Evolutionary conservation across 148 eudicot genomes (phyloP), one percentile per base, ranked within the genome.

Genomic region (Diospyros kaki): DNA sequence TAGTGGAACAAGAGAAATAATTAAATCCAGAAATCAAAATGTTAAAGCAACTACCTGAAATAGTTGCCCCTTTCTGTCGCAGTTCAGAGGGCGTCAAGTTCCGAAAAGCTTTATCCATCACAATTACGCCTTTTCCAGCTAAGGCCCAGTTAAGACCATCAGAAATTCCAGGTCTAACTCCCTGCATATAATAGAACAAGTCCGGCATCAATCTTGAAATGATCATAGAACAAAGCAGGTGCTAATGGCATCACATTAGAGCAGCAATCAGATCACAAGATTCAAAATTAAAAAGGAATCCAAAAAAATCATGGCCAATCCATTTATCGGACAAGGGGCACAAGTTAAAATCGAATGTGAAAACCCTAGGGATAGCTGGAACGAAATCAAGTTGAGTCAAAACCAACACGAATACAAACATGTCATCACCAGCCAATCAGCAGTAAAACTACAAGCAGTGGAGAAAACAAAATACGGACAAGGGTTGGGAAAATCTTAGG

Each of bases 121-220:
- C 82, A 52, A 79, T 74, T 44, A 79, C 71, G 64, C 82, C 82
- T 75, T 62, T 79, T 69, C 82, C 78, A 61, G 82, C 78, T 41
- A 79, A 51, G 56, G 78, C 82, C 71, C 61, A 63, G 64, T 74
- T 61, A 68, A 79, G 75, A 4, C 82, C 82, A 63, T 46, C 6
- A 62, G 69, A 79, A 42, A 69, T 62, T 45, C 46, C 66, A 55
- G 81, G 81, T 44, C 43, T 69, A 28, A 28, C 43, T 73, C 74
- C 65, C 75, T 71, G 46, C 45, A 77, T 74, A 62, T 9, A 38
- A 13, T 51, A 38, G 15, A 4, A 69, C 45, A 59, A 59, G 63
- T 28, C 28, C 28, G 38, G 39, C 40, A 15, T 5, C 39, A 17
- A 2, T 17, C 9, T n/a, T n/a, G 63, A 59, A 18, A 4, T 59